phyloP scores from a whole-genome alignment of 1,284 basidiomycete species.

The Boletellus sp. region DNA sequence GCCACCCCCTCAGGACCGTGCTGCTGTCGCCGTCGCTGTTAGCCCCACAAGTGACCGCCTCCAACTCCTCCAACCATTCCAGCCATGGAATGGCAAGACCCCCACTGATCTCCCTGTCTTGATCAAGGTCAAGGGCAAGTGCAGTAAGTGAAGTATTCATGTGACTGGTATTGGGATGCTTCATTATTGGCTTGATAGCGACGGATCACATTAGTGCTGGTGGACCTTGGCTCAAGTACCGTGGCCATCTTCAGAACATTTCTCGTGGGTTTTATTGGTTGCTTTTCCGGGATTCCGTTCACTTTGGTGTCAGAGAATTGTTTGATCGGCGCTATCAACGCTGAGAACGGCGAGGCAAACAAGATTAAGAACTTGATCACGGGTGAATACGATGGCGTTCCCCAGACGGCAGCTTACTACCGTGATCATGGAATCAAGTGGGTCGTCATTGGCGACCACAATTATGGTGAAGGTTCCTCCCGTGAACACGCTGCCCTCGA shows the following conservation, averaged over 20 bases:
- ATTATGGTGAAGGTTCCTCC: conserved; percentile 98
- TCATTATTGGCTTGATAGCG: conserved; percentile 36
- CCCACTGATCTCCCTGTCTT: conserved; percentile 87
- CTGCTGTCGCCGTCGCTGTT: conserved; percentile 83
- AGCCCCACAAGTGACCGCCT: conserved; percentile 90
- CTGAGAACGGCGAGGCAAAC: conserved; percentile 95
- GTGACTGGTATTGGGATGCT: not conserved
- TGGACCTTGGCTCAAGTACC: conserved; percentile 99
- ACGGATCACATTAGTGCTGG: conserved; percentile 92
- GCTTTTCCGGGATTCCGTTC: not conserved
- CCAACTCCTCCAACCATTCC: conserved; percentile 90
- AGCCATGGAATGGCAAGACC: conserved; percentile 91
- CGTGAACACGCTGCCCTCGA: conserved; percentile 98
- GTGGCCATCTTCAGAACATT: conserved; percentile 98
- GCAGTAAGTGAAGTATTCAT: conserved; percentile 56
- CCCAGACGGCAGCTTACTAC: conserved; percentile 83
- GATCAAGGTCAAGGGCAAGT: conserved; percentile 99
- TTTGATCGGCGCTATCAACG: conserved; percentile 95
- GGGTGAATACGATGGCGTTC: conserved; percentile 85
- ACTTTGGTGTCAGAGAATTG: conserved; percentile 73
- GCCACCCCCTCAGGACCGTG: conserved; percentile 85
- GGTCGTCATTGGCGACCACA: conserved; percentile 93
- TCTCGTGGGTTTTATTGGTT: conserved; percentile 57
- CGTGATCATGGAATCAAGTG: conserved; percentile 89
- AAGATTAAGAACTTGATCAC: conserved; percentile 90